Evolutionary conservation across 2,329 filamentous ascomycete species (phyloP).

Genomic region (Colletotrichum zoysiae): DNA sequence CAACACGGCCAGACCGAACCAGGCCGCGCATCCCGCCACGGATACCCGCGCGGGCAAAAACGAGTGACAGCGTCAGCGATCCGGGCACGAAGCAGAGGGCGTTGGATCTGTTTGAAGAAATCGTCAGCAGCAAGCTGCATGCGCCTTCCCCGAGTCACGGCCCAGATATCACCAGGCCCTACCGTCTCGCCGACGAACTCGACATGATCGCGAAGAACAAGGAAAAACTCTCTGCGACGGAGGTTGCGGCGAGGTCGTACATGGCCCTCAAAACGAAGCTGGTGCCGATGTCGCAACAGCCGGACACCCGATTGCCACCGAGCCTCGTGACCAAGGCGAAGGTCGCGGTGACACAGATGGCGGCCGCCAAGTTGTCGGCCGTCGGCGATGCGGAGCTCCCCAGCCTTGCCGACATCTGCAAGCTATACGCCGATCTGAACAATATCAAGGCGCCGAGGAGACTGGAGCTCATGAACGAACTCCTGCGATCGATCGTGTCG

Average conservation of each 20-base stretch:
- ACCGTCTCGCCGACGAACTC: conserved; percentile 24
- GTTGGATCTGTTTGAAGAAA: conserved; percentile 42
- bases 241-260: conserved; percentile 10
- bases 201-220: conserved; percentile 16
- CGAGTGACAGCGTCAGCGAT: background rate
- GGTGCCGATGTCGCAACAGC: background rate
- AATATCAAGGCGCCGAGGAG: conserved; percentile 8
- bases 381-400: conserved; percentile 17
- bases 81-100: conserved; percentile 19
- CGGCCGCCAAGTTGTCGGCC: conserved; percentile 21
- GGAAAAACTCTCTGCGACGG: background rate
- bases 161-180: conserved; percentile 8
- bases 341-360: conserved; percentile 13
- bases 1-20: background rate
- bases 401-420: conserved; percentile 30
- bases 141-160: background rate
- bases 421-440: conserved; percentile 27
- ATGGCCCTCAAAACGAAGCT: conserved; percentile 21
- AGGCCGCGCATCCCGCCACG: background rate
- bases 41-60: background rate
- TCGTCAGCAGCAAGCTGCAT: conserved; percentile 27
- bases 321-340: background rate
- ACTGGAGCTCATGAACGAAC: conserved; percentile 20
- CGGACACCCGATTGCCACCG: conserved; percentile 1
- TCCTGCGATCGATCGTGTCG: conserved; percentile 28